phyloP scores from a whole-genome alignment of 371 early-diverging fungal species.

The Chytridiales sp. region DNA sequence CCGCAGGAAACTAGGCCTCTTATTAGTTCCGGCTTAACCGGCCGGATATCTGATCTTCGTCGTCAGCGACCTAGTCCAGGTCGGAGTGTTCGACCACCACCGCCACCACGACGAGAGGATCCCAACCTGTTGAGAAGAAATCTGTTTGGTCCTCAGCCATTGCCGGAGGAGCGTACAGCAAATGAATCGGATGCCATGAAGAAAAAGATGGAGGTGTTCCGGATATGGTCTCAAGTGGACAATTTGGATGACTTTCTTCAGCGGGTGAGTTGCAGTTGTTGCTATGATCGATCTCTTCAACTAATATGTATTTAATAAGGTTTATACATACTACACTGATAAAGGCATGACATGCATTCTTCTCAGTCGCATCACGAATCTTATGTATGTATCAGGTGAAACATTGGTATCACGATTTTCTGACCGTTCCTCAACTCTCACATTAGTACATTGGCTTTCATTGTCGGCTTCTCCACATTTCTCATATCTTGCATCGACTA shows the following conservation, averaged over 20 bases:
- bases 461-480: conserved; percentile 84
- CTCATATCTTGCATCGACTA: conserved; percentile 87
- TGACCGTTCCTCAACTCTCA: conserved; percentile 7
- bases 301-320: conserved; percentile 30
- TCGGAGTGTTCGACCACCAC: neutral
- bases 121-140: neutral
- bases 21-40: neutral
- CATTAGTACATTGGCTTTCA: conserved; percentile 75
- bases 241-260: conserved; percentile 80
- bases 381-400: conserved; percentile 53
- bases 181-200: conserved; percentile 1
- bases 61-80: neutral
- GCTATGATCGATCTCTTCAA: neutral
- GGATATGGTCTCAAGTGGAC: conserved; percentile 79
- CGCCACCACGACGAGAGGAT: neutral
- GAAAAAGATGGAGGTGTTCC: conserved; percentile 67
- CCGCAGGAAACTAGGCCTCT: neutral
- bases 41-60: neutral
- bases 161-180: neutral
- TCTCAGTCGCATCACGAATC: conserved; percentile 65
- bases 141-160: neutral
- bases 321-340: conserved; percentile 79
- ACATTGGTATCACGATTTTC: conserved; percentile 3
- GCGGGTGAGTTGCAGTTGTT: conserved; percentile 41
- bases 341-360: conserved; percentile 80